These are phyloP conservation scores for Phytophthora kernoviae DNA, from an alignment of 352 stramenopile species.

Conservation along the genomic window DNA sequence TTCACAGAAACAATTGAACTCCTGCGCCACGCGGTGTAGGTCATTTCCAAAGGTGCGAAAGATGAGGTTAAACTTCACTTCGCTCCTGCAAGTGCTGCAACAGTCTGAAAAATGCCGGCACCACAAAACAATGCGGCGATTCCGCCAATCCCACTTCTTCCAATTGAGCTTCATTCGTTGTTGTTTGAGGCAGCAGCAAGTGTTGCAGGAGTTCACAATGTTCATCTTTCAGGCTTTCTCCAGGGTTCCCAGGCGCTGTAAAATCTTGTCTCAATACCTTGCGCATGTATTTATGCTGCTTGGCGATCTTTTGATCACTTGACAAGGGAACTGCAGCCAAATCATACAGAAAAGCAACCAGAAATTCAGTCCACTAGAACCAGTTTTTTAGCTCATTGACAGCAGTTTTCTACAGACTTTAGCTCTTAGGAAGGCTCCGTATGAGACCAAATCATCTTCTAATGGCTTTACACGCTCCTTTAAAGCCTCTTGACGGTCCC, in stretches of 20 bases:
- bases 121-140: conserved; percentile 61
- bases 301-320: conserved; percentile 41
- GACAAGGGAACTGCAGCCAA: conserved; percentile 56
- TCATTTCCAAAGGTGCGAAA: conserved; percentile 83
- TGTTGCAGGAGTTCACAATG: conserved; percentile 52
- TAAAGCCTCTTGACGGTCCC: conserved; percentile 44
- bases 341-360: no score
- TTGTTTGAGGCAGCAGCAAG: conserved; percentile 44
- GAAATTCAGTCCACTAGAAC: not conserved
- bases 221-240: conserved; percentile 47
- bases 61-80: conserved; percentile 70
- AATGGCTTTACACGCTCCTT: not conserved
- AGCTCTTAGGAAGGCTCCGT: conserved; percentile 61
- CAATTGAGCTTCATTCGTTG: conserved; percentile 15
- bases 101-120: conserved; percentile 70
- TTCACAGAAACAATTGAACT: conserved; percentile 84
- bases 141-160: conserved; percentile 42
- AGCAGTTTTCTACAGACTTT: conserved; percentile 38
- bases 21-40: conserved; percentile 62
- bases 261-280: conserved; percentile 72
- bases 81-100: conserved; percentile 55
- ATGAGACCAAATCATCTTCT: conserved; percentile 41
- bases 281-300: conserved; percentile 66
- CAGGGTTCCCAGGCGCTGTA: conserved; percentile 50
- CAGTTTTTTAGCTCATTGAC: not conserved